These are phyloP conservation scores for Lentinula sp. DNA, from an alignment of 768 basidiomycete genomes.

Conservation along the genomic window DNA sequence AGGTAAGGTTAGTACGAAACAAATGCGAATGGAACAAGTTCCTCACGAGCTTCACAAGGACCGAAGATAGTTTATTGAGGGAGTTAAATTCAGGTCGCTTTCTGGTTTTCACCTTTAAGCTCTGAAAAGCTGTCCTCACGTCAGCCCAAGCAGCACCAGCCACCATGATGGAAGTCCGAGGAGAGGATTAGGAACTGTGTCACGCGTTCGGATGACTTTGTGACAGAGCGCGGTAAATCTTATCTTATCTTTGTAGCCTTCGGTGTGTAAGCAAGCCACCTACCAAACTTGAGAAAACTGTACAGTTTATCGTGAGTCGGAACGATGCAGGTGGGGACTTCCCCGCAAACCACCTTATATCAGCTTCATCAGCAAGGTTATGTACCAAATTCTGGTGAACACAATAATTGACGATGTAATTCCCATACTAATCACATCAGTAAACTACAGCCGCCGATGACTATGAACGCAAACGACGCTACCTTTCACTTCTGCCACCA, in stretches of 20 bases:
- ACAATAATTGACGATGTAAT: neutral
- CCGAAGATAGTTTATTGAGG: neutral
- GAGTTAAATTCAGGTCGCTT: neutral
- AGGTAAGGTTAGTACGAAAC: neutral
- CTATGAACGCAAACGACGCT: constrained; percentile 64
- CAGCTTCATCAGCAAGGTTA: neutral
- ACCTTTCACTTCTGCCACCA: constrained; percentile 60
- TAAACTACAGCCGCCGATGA: constrained; percentile 19
- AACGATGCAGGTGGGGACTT: neutral
- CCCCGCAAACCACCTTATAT: neutral
- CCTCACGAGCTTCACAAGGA: neutral
- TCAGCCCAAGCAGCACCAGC: neutral
- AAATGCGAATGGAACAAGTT: neutral
- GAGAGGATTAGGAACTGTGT: neutral
- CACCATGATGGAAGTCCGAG: neutral
- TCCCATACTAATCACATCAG: neutral
- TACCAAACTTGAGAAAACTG: neutral
- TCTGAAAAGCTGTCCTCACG: neutral
- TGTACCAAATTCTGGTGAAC: neutral
- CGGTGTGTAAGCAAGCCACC: neutral
- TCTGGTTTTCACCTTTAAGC: neutral
- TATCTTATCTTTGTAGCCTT: neutral
- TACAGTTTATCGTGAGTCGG: neutral
- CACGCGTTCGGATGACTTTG: neutral
- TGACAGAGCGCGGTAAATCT: neutral